These are phyloP conservation scores for Penicillium ochrochloron DNA, from an alignment of 495 filamentous ascomycete genomes.

Conservation along the genomic window DNA sequence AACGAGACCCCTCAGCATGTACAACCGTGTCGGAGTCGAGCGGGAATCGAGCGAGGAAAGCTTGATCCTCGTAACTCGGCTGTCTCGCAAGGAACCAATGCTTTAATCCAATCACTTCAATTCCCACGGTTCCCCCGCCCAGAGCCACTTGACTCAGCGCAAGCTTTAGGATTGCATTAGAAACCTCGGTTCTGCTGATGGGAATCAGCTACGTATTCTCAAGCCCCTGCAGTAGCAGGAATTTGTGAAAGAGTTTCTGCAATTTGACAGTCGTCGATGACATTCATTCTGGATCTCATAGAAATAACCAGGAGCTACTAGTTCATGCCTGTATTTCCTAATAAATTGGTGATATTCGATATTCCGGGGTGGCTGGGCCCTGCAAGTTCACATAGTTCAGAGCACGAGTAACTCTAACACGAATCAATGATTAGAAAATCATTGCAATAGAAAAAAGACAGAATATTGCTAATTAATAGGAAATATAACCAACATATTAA, in stretches of 20 bases:
- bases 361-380: not conserved
- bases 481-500: not conserved
- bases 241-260: not conserved
- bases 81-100: not conserved
- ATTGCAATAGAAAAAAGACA: not conserved
- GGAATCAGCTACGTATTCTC: not conserved
- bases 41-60: no score
- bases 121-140: not conserved
- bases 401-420: not conserved
- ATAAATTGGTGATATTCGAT: not conserved
- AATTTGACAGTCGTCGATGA: not conserved
- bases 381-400: not conserved
- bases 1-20: not conserved
- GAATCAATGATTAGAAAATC: not conserved
- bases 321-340: not conserved
- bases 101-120: not conserved
- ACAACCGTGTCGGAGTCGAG: no score
- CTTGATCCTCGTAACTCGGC: not conserved
- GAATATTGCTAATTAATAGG: not conserved
- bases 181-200: not conserved
- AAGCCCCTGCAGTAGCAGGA: not conserved
- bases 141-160: not conserved
- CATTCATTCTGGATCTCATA: not conserved
- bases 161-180: not conserved
- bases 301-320: not conserved